Conservation (phyloP, 768 basidiomycete genomes). For the Tephrocybe sp. region DNA sequence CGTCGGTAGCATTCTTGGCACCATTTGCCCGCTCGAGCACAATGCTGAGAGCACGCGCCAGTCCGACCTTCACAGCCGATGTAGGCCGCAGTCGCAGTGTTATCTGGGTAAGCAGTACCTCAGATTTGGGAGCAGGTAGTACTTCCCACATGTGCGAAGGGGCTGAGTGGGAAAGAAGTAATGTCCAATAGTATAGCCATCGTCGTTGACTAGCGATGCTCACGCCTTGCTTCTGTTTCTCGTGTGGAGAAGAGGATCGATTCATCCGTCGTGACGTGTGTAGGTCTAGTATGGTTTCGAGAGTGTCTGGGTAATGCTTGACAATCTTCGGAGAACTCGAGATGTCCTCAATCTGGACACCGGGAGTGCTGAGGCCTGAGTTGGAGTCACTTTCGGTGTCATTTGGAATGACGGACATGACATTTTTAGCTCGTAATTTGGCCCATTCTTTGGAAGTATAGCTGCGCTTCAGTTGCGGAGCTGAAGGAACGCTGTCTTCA, state of each 20-base stretch:
- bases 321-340: not conserved
- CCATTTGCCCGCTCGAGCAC: slow-evolving; percentile 47
- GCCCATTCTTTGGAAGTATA: slow-evolving; percentile 49
- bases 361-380: not conserved
- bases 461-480: slow-evolving; percentile 48
- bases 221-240: slow-evolving; percentile 55
- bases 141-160: slow-evolving; percentile 51
- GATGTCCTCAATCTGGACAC: not conserved
- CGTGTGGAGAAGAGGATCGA: slow-evolving; percentile 25
- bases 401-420: slow-evolving; percentile 48
- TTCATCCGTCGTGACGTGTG: slow-evolving; percentile 77
- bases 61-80: slow-evolving; percentile 45
- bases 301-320: slow-evolving; percentile 33
- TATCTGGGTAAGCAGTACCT: slow-evolving; percentile 58
- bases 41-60: slow-evolving; percentile 58
- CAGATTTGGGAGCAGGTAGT: slow-evolving; percentile 30
- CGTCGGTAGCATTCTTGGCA: slow-evolving; percentile 26
- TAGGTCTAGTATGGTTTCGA: slow-evolving; percentile 61
- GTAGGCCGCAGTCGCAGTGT: slow-evolving; percentile 60
- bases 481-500: slow-evolving; percentile 43
- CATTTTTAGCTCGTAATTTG: slow-evolving; percentile 44
- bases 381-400: slow-evolving; percentile 29
- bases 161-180: slow-evolving; percentile 55
- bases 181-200: slow-evolving; percentile 78
- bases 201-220: slow-evolving; percentile 82